Evolutionary conservation across 768 basidiomycete species (phyloP).

Genomic region (Trichaptum fuscoviolaceum): DNA sequence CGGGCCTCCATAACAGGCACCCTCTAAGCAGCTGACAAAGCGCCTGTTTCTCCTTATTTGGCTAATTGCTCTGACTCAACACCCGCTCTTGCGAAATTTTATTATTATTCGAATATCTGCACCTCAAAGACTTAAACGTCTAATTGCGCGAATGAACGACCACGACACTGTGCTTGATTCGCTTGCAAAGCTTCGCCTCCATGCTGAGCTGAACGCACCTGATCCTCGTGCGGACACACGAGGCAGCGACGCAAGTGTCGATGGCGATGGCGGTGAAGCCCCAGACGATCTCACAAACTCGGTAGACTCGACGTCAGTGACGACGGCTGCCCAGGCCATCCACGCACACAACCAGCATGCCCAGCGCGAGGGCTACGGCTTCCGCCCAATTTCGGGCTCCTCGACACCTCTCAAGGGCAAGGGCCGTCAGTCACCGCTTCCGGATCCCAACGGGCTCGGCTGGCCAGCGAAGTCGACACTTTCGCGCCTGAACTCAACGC

Average conservation of each 20-base stretch:
- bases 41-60: background rate
- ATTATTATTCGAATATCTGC: background rate
- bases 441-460: slow-evolving; percentile 71
- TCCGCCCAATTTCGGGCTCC: slow-evolving; percentile 62
- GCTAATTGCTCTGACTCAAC: background rate
- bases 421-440: slow-evolving; percentile 16
- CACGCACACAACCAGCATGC: slow-evolving; percentile 9
- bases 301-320: background rate
- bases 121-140: background rate
- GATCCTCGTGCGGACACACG: slow-evolving; percentile 1
- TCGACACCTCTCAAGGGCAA: slow-evolving; percentile 48
- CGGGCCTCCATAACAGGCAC: background rate
- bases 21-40: background rate
- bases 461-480: slow-evolving; percentile 96
- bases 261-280: background rate
- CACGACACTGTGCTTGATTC: background rate
- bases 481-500: slow-evolving; percentile 74
- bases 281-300: background rate
- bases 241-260: background rate
- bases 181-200: background rate
- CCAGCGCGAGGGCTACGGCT: slow-evolving; percentile 73
- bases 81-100: background rate
- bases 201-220: background rate
- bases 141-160: background rate
- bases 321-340: slow-evolving; percentile 12